phyloP scores from a whole-genome alignment of 768 basidiomycete species.

The Amanita fuliginea region DNA sequence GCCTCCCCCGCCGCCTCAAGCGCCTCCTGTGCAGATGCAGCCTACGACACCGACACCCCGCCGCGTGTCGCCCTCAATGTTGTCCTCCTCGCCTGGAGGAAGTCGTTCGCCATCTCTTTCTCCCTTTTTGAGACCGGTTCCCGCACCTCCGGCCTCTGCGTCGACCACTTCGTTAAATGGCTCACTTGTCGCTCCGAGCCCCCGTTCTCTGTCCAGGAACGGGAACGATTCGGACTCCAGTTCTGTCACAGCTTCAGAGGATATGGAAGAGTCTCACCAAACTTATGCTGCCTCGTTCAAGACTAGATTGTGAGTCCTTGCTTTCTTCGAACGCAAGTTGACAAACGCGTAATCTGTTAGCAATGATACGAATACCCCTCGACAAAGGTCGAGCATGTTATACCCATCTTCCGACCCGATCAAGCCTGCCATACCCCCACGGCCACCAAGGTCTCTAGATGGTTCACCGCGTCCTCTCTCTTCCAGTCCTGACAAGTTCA shows the following conservation, averaged over 20 bases:
- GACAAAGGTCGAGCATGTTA: conserved; percentile 4
- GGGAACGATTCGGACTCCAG: background rate
- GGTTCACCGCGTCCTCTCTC: conserved; percentile 6
- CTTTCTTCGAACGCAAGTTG: background rate
- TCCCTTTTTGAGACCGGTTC: conserved; percentile 42
- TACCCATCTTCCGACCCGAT: conserved; percentile 8
- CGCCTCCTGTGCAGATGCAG: background rate
- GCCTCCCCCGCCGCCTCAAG: conserved; percentile 4
- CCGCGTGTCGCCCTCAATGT: background rate
- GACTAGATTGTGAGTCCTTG: conserved; percentile 36
- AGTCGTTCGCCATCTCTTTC: conserved; percentile 26
- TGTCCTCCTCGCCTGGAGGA: background rate
- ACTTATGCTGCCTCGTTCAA: conserved; percentile 30
- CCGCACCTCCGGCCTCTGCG: conserved; percentile 20
- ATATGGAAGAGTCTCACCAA: background rate
- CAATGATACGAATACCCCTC: conserved; percentile 8
- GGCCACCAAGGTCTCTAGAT: conserved; percentile 10
- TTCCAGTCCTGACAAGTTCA: background rate
- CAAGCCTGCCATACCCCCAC: conserved; percentile 17
- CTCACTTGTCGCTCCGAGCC: background rate
- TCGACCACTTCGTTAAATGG: background rate
- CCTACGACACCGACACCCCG: background rate
- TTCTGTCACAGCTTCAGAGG: background rate
- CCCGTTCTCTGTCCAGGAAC: conserved; percentile 1
- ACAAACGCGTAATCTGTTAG: background rate